Conservation (phyloP, 768 basidiomycete species). For the Mycena floridula region DNA sequence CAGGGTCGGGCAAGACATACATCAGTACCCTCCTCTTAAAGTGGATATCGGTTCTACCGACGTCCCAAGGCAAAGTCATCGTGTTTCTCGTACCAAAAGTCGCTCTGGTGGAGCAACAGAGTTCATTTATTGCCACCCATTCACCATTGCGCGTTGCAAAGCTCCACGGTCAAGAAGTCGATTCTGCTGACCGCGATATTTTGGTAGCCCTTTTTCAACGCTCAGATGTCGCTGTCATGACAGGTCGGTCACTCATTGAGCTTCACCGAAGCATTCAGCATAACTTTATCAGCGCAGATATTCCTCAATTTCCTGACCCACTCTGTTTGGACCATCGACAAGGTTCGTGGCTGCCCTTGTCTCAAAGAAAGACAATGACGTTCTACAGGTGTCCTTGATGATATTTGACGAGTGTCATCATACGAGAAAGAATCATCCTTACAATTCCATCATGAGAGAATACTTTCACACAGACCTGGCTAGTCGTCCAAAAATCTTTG, state of each 20-base stretch:
- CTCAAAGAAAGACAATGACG: neutral
- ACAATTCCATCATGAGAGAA: constrained; percentile 71
- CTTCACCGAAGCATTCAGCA: neutral
- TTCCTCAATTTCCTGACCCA: constrained; percentile 77
- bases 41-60: constrained; percentile 56
- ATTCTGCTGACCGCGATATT: constrained; percentile 55
- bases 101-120: constrained; percentile 80
- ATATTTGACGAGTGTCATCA: constrained; percentile 85
- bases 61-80: constrained; percentile 49
- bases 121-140: constrained; percentile 54
- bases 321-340: constrained; percentile 71
- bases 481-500: constrained; percentile 78
- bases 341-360: constrained; percentile 25
- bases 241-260: constrained; percentile 40
- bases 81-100: constrained; percentile 86
- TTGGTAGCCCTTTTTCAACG: constrained; percentile 62
- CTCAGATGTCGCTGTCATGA: constrained; percentile 81
- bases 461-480: constrained; percentile 40
- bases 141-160: constrained; percentile 63
- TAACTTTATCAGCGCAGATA: constrained; percentile 56
- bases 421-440: constrained; percentile 67
- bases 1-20: constrained; percentile 76
- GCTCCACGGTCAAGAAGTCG: constrained; percentile 63
- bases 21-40: constrained; percentile 72
- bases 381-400: constrained; percentile 46